Conservation (phyloP, 352 stramenopile species). For the Pythium oligandrum region DNA sequence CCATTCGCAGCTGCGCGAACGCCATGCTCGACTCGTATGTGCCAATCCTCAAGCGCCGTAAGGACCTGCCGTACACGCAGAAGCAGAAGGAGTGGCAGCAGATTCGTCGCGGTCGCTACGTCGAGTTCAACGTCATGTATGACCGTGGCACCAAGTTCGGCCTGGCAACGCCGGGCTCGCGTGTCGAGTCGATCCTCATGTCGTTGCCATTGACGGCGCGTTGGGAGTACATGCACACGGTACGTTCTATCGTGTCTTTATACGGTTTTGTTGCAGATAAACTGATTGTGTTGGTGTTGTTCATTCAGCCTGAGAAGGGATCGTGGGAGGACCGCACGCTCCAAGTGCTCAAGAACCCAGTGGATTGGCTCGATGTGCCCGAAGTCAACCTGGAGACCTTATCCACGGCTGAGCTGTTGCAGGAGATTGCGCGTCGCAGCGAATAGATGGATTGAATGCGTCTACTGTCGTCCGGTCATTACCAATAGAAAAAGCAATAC, state of each 20-base stretch:
- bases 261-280: background rate
- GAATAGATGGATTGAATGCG: slow-evolving; percentile 15
- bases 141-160: slow-evolving; percentile 98
- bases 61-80: slow-evolving; percentile 94
- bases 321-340: slow-evolving; percentile 93
- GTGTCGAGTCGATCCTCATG: slow-evolving; percentile 99
- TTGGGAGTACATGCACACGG: slow-evolving; percentile 94
- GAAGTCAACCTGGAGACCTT: slow-evolving; percentile 65
- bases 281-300: slow-evolving; percentile 1
- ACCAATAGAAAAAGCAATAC: too few relatives aligned
- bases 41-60: slow-evolving; percentile 94
- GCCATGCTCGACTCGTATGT: slow-evolving; percentile 92
- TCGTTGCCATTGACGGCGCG: slow-evolving; percentile 95
- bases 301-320: slow-evolving; percentile 21
- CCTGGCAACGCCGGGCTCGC: slow-evolving; percentile 92
- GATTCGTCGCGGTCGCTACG: slow-evolving; percentile 94
- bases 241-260: slow-evolving; percentile 11
- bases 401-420: slow-evolving; percentile 65
- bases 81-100: slow-evolving; percentile 98
- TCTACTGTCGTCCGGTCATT: too few relatives aligned
- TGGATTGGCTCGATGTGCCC: slow-evolving; percentile 91
- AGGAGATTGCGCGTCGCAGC: slow-evolving; percentile 75
- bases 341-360: slow-evolving; percentile 90
- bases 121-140: slow-evolving; percentile 99
- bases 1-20: slow-evolving; percentile 71